phyloP scores from a whole-genome alignment of 1,284 basidiomycete species.

The Pseudozyma tsukubaensis region DNA sequence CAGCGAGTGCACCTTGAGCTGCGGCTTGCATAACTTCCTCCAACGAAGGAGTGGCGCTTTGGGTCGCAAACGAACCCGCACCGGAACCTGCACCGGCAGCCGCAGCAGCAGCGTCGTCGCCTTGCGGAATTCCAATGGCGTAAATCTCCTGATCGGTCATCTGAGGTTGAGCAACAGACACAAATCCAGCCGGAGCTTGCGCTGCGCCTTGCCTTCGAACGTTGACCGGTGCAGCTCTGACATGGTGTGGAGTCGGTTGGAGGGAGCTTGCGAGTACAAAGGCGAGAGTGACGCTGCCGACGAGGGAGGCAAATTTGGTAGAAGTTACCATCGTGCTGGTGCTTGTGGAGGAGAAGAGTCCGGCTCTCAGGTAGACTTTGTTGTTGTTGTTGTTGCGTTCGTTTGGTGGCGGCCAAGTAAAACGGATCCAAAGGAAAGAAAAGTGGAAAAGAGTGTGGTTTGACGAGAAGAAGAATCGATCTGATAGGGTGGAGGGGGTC shows the following conservation, averaged over 20 bases:
- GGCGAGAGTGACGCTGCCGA: constrained; percentile 33
- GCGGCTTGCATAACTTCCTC: constrained; percentile 24
- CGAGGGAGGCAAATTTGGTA: constrained; percentile 38
- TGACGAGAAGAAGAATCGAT: constrained; percentile 3
- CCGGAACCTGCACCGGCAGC: neutral
- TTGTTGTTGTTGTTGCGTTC: neutral
- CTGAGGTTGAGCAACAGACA: constrained; percentile 38
- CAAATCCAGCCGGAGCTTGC: constrained; percentile 21
- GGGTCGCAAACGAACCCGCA: no score
- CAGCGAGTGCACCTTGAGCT: constrained; percentile 7
- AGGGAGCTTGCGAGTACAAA: constrained; percentile 34
- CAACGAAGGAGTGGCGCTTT: neutral
- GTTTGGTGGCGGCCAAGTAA: constrained; percentile 8
- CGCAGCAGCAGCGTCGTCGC: neutral
- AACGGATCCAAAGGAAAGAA: neutral
- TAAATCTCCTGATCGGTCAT: constrained; percentile 46
- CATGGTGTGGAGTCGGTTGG: constrained; percentile 6
- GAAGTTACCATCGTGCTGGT: constrained; percentile 18
- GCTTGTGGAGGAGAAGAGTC: neutral
- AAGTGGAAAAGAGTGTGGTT: neutral
- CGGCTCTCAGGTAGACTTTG: constrained; percentile 1
- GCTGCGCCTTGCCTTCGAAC: constrained; percentile 20
- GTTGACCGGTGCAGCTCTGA: constrained; percentile 26
- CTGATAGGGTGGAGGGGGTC: neutral
- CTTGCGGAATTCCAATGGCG: constrained; percentile 27